Conservation (phyloP, 2,329 filamentous ascomycete genomes). For the Alternaria atra region DNA sequence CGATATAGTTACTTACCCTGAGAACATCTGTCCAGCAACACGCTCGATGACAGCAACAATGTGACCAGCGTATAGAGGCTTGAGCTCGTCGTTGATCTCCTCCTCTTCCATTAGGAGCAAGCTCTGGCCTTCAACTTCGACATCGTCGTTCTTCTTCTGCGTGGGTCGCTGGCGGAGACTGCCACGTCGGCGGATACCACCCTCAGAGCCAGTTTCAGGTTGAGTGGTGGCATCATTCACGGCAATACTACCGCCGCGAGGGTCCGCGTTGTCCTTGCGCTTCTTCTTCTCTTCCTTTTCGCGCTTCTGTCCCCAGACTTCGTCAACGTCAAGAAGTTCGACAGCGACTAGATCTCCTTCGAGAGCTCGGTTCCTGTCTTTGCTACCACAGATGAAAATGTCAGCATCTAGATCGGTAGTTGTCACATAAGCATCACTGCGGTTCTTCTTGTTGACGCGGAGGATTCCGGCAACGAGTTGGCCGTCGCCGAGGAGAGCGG, state of each 20-base stretch:
- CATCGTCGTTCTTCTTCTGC: slow-evolving; percentile 99
- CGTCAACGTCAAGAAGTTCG: slow-evolving; percentile 95
- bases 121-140: slow-evolving; percentile 97
- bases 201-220: slow-evolving; percentile 72
- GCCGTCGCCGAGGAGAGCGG: slow-evolving; percentile 87
- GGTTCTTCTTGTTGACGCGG: slow-evolving; percentile 99
- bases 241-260: slow-evolving; percentile 78
- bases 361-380: slow-evolving; percentile 95
- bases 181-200: slow-evolving; percentile 88
- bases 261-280: slow-evolving; percentile 97
- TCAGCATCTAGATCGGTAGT: slow-evolving; percentile 95
- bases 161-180: slow-evolving; percentile 96
- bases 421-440: slow-evolving; percentile 96
- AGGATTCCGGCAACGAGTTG: slow-evolving; percentile 96
- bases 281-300: slow-evolving; percentile 99
- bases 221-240: slow-evolving; percentile 68
- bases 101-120: slow-evolving; percentile 96
- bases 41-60: slow-evolving; percentile 97
- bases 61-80: slow-evolving; percentile 95
- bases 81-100: slow-evolving; percentile 97
- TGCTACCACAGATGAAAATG: slow-evolving; percentile 99
- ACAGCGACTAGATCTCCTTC: slow-evolving; percentile 96
- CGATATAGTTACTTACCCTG: slow-evolving; percentile 58
- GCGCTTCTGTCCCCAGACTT: slow-evolving; percentile 98
- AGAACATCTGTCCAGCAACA: slow-evolving; percentile 98